Conservation (phyloP, 768 basidiomycete genomes). For the Cystobasidiopsis lactophilus region DNA sequence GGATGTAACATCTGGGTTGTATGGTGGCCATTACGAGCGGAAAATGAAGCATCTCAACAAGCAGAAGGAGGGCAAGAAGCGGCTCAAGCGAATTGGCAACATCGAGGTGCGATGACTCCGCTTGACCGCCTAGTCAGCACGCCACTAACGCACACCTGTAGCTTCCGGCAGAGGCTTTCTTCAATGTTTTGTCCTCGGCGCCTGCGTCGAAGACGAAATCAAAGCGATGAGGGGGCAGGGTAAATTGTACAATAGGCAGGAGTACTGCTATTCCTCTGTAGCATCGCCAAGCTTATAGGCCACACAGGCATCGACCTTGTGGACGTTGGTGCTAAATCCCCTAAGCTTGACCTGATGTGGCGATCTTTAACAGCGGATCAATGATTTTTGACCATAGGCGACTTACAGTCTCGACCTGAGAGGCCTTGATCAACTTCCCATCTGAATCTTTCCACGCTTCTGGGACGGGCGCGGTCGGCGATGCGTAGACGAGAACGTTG, state of each 20-base stretch:
- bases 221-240: too few relatives aligned
- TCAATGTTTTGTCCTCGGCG: constrained; percentile 39
- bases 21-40: constrained; percentile 48
- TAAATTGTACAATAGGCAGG: too few relatives aligned
- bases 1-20: constrained; percentile 78
- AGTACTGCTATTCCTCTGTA: not conserved
- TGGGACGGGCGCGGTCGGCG: constrained; percentile 73
- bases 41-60: constrained; percentile 37
- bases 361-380: too few relatives aligned
- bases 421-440: constrained; percentile 18
- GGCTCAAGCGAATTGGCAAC: constrained; percentile 66
- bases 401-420: constrained; percentile 44
- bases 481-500: constrained; percentile 91
- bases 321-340: constrained; percentile 93
- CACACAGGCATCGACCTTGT: constrained; percentile 92
- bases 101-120: constrained; percentile 35
- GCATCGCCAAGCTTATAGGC: constrained; percentile 41
- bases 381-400: not conserved
- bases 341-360: constrained; percentile 49
- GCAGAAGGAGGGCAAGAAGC: constrained; percentile 79
- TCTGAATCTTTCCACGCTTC: constrained; percentile 84
- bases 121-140: too few relatives aligned
- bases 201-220: too few relatives aligned
- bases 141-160: constrained; percentile 6
- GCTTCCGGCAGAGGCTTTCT: constrained; percentile 90